phyloP scores from a whole-genome alignment of 176 grass and related monocot genomes.

The Calamus simplicifolius region DNA sequence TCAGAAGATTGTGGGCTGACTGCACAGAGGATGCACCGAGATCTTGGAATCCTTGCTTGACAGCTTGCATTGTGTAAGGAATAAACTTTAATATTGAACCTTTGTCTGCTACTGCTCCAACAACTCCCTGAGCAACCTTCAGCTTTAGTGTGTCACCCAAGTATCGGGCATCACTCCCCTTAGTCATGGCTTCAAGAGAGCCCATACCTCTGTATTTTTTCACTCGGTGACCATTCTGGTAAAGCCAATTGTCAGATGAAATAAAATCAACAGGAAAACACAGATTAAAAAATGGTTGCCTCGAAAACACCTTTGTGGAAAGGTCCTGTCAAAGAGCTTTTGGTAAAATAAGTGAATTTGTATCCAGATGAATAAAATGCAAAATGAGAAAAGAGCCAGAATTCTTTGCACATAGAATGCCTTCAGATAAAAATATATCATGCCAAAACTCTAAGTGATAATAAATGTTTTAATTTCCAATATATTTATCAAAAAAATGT shows the following conservation, averaged over 20 bases:
- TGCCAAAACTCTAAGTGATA: too few relatives aligned
- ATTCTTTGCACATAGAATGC: too few relatives aligned
- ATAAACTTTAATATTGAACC: slow-evolving; percentile 90
- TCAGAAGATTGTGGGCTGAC: slow-evolving; percentile 71
- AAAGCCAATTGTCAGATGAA: slow-evolving; percentile 12
- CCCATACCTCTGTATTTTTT: slow-evolving; percentile 99
- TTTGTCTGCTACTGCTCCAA: slow-evolving; percentile 89
- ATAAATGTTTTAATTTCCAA: too few relatives aligned
- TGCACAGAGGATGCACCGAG: slow-evolving; percentile 75
- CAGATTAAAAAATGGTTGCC: too few relatives aligned
- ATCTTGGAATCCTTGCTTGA: slow-evolving; percentile 97
- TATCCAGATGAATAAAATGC: too few relatives aligned
- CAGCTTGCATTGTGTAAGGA: slow-evolving; percentile 95
- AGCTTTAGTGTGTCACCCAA: slow-evolving; percentile 91
- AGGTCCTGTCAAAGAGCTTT: too few relatives aligned
- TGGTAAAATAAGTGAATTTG: too few relatives aligned
- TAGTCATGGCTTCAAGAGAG: slow-evolving; percentile 91
- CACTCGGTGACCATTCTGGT: slow-evolving; percentile 53
- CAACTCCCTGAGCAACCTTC: slow-evolving; percentile 85
- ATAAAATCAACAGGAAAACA: neutral
- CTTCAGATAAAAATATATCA: too few relatives aligned
- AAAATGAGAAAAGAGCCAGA: too few relatives aligned
- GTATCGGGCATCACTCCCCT: slow-evolving; percentile 86
- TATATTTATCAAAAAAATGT: too few relatives aligned
- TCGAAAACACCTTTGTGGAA: too few relatives aligned